phyloP scores from a whole-genome alignment of 1,284 basidiomycete genomes.

The Papiliotrema terrestris region DNA sequence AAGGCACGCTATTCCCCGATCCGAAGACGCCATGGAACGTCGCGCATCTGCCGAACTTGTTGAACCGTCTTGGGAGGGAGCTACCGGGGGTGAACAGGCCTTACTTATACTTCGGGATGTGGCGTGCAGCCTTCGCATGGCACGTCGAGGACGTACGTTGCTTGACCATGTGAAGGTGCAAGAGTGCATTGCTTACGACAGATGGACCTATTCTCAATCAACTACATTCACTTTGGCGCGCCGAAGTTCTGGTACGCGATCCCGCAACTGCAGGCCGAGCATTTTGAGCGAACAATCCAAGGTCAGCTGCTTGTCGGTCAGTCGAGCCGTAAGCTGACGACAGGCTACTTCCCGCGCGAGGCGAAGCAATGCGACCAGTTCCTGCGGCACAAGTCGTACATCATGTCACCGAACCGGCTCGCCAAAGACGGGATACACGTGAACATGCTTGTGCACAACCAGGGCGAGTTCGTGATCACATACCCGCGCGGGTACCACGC shows the following conservation, averaged over 20 bases:
- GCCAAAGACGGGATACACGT: slow-evolving; percentile 76
- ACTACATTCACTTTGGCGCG: slow-evolving; percentile 98
- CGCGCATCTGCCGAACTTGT: slow-evolving; percentile 77
- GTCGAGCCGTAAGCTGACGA: not conserved
- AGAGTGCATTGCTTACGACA: slow-evolving; percentile 36
- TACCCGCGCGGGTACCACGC: slow-evolving; percentile 93
- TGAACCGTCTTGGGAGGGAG: slow-evolving; percentile 65
- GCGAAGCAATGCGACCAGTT: slow-evolving; percentile 84
- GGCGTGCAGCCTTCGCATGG: slow-evolving; percentile 98
- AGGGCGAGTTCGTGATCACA: slow-evolving; percentile 93
- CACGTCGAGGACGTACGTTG: slow-evolving; percentile 74
- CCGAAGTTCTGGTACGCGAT: slow-evolving; percentile 96
- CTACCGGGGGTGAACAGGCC: slow-evolving; percentile 96
- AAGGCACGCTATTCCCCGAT: slow-evolving; percentile 84
- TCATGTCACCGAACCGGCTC: slow-evolving; percentile 82
- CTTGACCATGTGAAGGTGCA: not conserved
- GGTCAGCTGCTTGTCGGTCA: slow-evolving; percentile 52
- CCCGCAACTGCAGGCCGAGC: slow-evolving; percentile 74
- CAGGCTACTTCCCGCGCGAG: slow-evolving; percentile 83
- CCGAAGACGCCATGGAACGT: slow-evolving; percentile 88
- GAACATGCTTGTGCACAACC: slow-evolving; percentile 83
- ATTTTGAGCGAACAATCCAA: slow-evolving; percentile 76
- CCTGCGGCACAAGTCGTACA: slow-evolving; percentile 92
- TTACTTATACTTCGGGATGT: slow-evolving; percentile 99
- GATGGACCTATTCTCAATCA: slow-evolving; percentile 97